Evolutionary conservation across 805 yeast genomes (phyloP).

Genomic region (Zygotorulaspora chibaensis): DNA sequence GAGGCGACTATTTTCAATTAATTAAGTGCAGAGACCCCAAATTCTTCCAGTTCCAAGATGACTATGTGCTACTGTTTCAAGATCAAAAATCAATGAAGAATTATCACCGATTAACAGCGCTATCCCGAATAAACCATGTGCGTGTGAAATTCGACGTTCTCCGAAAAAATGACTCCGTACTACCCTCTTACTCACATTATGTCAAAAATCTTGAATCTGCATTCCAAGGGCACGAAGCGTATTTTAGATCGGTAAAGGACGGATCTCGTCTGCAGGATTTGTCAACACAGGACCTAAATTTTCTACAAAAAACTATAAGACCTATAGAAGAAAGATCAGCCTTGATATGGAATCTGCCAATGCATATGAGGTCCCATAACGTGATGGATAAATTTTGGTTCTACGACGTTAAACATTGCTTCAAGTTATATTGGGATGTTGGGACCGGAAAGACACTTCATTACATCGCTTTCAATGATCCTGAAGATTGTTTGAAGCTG

Average conservation of each 20-base stretch:
- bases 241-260: slow-evolving; percentile 10
- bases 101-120: slow-evolving; percentile 14
- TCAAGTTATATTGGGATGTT: slow-evolving; percentile 24
- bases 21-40: slow-evolving; percentile 28
- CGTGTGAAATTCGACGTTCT: slow-evolving; percentile 17
- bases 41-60: slow-evolving; percentile 30
- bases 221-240: slow-evolving; percentile 17
- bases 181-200: slow-evolving; percentile 9
- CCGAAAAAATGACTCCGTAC: slow-evolving; percentile 1
- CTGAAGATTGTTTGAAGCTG: slow-evolving; percentile 47
- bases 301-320: slow-evolving; percentile 8
- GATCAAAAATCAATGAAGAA: slow-evolving; percentile 14
- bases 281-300: slow-evolving; percentile 3
- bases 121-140: slow-evolving; percentile 19
- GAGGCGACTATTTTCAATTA: slow-evolving; percentile 12
- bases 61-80: slow-evolving; percentile 25
- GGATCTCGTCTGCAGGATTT: neutral
- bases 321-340: slow-evolving; percentile 24
- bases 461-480: slow-evolving; percentile 39
- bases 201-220: slow-evolving; percentile 22
- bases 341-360: slow-evolving; percentile 31
- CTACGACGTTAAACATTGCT: slow-evolving; percentile 30
- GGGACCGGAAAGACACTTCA: slow-evolving; percentile 20
- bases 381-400: slow-evolving; percentile 28
- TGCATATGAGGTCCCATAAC: slow-evolving; percentile 14